A percentile compares a stretch with the other conserved stretches of the same genome.
These are phyloP conservation scores for Lasiodiplodia sp. DNA, from an alignment of 2,329 filamentous ascomycete species.

Conservation along the genomic window DNA sequence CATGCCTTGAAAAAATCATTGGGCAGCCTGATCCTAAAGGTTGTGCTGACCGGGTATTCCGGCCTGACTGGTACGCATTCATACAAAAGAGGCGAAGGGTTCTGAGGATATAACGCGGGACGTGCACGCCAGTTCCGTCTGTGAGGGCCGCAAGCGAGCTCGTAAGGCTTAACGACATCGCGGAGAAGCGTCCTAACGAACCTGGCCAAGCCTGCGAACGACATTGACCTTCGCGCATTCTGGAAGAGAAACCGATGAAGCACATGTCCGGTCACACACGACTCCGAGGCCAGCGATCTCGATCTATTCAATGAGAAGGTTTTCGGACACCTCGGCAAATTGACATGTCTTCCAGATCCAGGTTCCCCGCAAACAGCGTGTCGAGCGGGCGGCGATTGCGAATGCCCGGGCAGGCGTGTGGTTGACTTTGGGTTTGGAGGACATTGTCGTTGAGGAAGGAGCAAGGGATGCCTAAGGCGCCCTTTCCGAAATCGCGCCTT, in stretches of 20 bases:
- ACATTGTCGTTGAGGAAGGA: not conserved
- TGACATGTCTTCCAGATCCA: not conserved
- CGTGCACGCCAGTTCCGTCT: not conserved
- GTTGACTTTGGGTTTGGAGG: no score
- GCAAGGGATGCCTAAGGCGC: no score
- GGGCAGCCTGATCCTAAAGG: not conserved
- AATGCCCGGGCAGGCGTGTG: no score
- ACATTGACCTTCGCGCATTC: not conserved
- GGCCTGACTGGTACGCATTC: not conserved
- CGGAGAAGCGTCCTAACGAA: not conserved
- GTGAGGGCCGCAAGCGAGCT: constrained; percentile 7
- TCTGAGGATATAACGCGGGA: not conserved
- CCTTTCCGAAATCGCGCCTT: not conserved
- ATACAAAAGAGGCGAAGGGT: not conserved
- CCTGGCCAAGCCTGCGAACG: not conserved
- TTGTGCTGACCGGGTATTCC: not conserved
- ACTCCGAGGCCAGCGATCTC: not conserved
- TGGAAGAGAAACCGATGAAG: not conserved
- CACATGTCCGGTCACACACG: not conserved
- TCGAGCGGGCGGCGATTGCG: not conserved
- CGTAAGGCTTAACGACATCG: constrained; percentile 9
- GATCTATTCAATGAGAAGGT: not conserved
- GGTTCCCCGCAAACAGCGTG: not conserved
- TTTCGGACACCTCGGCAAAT: not conserved
- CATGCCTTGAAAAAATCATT: not conserved